Base-by-base conservation (phyloP, 768 basidiomycete genomes). In the Lentinula sp. region DNA sequence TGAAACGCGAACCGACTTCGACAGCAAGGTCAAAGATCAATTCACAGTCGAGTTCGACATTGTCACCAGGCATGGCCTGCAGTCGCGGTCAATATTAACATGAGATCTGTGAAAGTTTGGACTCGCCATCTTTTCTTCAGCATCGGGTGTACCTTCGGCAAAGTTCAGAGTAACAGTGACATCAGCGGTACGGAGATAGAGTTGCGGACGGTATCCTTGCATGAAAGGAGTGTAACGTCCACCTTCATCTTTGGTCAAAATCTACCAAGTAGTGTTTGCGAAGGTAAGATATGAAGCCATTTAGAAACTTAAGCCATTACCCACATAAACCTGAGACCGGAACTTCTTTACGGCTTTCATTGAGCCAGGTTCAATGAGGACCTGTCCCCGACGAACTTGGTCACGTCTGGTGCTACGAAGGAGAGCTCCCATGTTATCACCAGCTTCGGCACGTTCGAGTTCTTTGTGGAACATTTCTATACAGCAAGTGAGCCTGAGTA, bases 401-500 rank as follows among this genome's bases (percentile, higher is more conserved):
- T 98, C 97, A 64, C 96, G 89, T 78, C 98, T 98, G 74, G 98
- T 80, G 71, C 97, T 95, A 74, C 97, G 93, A 50, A 99, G 87
- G 40, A 99, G 82, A 60, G 89, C 91, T 66, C 97, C 97, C 93
- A 98, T 98, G 81, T 98, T 98, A 76, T 99, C 97, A 68, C 97
- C 97, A 63, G 97, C 96, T 75, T 98, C 93, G 62, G 93, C 95
- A 60, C 95, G 87, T 40, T 99, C 97, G 59, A 99, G 85, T 77
- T 99, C 97, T 80, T 97, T 98, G 83, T 97, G 96, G 87, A 98
- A 98, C 93, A 97, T 98, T 76, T 98, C 96, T 95, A 40, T 56
- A 50, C 18, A 60, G 15, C 43, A 54, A 55, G 13, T 67, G 31
- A 23, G 16, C 1, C 35, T 42, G 42, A 52, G 18, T 28, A 28